Evolutionary conservation across 1,284 basidiomycete genomes (phyloP), one percentile per base, ranked within the genome.

Genomic region (Sanguinoderma infundibulare): DNA sequence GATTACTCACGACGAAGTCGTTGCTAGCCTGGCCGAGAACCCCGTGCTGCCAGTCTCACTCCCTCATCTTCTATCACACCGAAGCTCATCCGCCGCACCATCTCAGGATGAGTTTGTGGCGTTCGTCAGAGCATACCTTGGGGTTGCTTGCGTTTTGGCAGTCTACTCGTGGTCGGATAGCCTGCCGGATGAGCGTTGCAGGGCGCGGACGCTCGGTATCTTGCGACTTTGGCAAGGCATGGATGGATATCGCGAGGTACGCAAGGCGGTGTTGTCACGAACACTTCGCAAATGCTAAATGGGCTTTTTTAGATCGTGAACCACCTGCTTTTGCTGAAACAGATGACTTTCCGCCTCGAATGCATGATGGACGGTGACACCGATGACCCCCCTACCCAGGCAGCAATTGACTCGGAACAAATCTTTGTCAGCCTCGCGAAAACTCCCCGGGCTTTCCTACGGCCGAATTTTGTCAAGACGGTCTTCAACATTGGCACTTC

Each of bases 81-180:
- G 67, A 28, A 51, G 64, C 53, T 35, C 63, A 46, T 53, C 62
- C 26, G 57, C 65, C 14, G 34, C 65, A 1, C 73, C 81, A 28
- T 79, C 82, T 2, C 84, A 87, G 70, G 80, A 81, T 36, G 84
- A 87, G 53, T 89, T 91, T 65, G 74, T 90, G 20, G 76, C 80
- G 1, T 87, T 89, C 63, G 75, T 89, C 22, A 81, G 87, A 61
- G 87, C 87, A 0, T 86, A 83, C 62, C 75, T 92, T 50, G 91
- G 91, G 7, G 80, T 92, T 4, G 81, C 86, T 3, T 80, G 81
- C 51, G 85, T 91, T 10, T 74, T 93, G n/a, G 86, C 86, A 1
- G 87, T 90, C n/a, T 87, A 87, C 69, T 87, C 88, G 7, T 93
- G 90, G 87, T 84, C 90, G 20, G 91, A 92, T 68, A 89, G 88